Evolutionary conservation across 2,329 filamentous ascomycete genomes (phyloP).

Genomic region (Paraphoma chrysanthemicola): DNA sequence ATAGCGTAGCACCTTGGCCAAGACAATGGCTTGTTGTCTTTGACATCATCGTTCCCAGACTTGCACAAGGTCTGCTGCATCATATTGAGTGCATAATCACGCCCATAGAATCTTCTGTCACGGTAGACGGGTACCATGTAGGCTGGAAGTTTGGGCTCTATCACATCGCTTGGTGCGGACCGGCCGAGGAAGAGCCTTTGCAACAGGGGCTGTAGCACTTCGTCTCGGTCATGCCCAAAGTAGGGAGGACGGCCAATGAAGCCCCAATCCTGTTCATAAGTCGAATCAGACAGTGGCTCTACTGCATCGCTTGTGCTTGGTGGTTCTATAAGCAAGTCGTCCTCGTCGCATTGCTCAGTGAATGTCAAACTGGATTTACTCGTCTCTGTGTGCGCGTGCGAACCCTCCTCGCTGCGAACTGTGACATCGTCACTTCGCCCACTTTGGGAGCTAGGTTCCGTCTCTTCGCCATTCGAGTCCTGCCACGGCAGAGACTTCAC

Average conservation of each 20-base stretch:
- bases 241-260: neutral
- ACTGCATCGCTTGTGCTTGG: neutral
- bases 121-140: constrained; percentile 2
- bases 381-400: neutral
- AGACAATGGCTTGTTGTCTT: neutral
- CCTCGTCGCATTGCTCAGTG: neutral
- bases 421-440: neutral
- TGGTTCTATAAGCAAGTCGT: neutral
- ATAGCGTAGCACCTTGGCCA: constrained; percentile 5
- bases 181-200: neutral
- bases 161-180: neutral
- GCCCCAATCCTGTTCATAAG: neutral
- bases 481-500: neutral
- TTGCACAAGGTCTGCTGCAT: neutral
- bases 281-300: neutral
- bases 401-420: neutral
- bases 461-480: neutral
- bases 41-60: neutral
- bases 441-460: neutral
- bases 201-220: neutral
- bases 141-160: constrained; percentile 2
- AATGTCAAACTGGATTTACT: neutral
- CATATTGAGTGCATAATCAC: neutral
- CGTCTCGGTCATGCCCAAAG: neutral
- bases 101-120: constrained; percentile 3